Evolutionary conservation across 2,329 filamentous ascomycete species (phyloP).

Genomic region (Aspergillus japonicus): DNA sequence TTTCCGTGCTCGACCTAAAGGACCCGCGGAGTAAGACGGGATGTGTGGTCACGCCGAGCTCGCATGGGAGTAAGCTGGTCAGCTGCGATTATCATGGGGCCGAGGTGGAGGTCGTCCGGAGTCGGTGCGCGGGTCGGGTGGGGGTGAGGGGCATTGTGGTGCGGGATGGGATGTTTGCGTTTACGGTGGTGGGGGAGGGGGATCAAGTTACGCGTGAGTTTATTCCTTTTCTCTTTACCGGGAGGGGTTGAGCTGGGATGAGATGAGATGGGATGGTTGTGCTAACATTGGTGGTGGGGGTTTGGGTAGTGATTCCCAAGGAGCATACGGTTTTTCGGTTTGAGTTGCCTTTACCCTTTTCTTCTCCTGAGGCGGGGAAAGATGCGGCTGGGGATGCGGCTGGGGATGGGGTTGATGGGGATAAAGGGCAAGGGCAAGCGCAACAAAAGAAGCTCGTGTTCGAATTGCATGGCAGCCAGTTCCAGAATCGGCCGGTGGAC

Average conservation of each 20-base stretch:
- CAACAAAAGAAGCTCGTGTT: slow-evolving; percentile 61
- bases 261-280: not conserved
- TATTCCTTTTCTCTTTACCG: not conserved
- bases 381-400: slow-evolving; percentile 19
- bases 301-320: slow-evolving; percentile 68
- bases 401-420: slow-evolving; percentile 17
- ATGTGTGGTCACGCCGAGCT: slow-evolving; percentile 55
- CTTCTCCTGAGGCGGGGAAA: not conserved
- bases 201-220: slow-evolving; percentile 66
- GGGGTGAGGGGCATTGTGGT: slow-evolving; percentile 84
- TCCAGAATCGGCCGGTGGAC: slow-evolving; percentile 78
- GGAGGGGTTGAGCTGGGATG: too few species aligned
- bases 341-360: slow-evolving; percentile 56
- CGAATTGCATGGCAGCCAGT: slow-evolving; percentile 84
- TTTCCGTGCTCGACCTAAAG: slow-evolving; percentile 70
- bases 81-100: slow-evolving; percentile 92
- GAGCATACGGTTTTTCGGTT: slow-evolving; percentile 84
- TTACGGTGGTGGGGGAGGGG: slow-evolving; percentile 75
- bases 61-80: slow-evolving; percentile 61
- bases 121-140: slow-evolving; percentile 75
- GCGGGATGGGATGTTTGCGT: slow-evolving; percentile 79
- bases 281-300: not conserved
- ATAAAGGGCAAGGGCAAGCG: slow-evolving; percentile 8
- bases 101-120: slow-evolving; percentile 75
- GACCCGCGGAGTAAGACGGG: slow-evolving; percentile 14